Evolutionary conservation across 495 filamentous ascomycete genomes (phyloP).

Genomic region (Parathielavia appendiculata): DNA sequence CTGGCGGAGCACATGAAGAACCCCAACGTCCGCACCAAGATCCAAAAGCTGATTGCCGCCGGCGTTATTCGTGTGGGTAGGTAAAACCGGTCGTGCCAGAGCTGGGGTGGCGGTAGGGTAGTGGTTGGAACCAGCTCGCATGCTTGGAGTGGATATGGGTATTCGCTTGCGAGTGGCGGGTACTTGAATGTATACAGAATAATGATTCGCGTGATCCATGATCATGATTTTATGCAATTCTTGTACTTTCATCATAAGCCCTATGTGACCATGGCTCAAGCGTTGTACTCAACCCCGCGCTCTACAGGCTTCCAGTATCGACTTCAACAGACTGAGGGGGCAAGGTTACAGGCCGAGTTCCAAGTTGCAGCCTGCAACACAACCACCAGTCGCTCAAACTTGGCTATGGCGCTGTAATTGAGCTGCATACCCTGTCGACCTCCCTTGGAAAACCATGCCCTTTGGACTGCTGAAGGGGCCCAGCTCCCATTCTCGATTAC

Average conservation of each 20-base stretch:
- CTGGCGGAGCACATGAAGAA: constrained; percentile 97
- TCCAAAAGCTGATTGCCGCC: constrained; percentile 86
- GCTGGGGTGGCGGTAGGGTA: background rate
- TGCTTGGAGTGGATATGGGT: background rate
- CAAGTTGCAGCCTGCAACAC: no score
- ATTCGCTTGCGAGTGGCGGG: background rate
- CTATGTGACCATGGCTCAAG: background rate
- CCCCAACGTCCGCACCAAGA: constrained; percentile 70
- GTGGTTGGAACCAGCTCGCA: background rate
- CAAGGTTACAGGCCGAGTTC: no score
- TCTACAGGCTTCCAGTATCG: no score
- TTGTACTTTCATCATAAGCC: no score
- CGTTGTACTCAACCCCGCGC: no score
- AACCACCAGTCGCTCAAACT: no score
- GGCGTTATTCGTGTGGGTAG: constrained; percentile 82
- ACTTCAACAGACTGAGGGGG: no score
- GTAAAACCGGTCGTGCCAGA: constrained; percentile 25
- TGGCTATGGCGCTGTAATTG: no score
- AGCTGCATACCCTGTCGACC: no score
- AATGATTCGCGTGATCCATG: constrained; percentile 23
- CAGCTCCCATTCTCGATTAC: no score
- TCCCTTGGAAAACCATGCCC: no score
- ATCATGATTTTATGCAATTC: background rate
- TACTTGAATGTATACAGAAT: constrained; percentile 9
- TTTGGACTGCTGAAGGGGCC: no score